Percentiles rank a stretch among this genome's conserved stretches.
phyloP scores from a whole-genome alignment of 192 early-diverging fungal genomes.

The Geosiphon pyriformis region DNA sequence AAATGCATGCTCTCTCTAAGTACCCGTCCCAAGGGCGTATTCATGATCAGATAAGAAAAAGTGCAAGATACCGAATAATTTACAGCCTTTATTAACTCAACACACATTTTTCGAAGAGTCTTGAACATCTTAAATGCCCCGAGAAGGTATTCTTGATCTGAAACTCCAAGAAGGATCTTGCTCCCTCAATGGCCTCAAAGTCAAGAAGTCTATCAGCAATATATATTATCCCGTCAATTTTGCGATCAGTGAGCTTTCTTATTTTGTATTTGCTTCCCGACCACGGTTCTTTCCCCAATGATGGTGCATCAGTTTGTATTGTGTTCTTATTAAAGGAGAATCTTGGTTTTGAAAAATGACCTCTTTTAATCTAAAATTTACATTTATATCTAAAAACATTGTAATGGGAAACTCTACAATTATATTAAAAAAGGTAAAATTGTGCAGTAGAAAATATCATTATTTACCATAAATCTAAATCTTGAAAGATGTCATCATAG shows the following conservation, averaged over 20 bases:
- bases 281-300: conserved; percentile 6
- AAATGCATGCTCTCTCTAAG: no score
- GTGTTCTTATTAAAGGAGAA: no score
- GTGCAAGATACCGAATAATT: conserved; percentile 9
- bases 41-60: no score
- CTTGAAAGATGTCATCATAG: no score
- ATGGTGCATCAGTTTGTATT: conserved; percentile 3
- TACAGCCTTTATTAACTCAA: neutral
- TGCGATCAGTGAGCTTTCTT: conserved; percentile 2
- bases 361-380: no score
- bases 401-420: no score
- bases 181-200: neutral
- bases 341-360: no score
- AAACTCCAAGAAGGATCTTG: conserved; percentile 1
- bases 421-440: no score
- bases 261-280: neutral
- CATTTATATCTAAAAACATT: no score
- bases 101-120: neutral
- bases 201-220: neutral
- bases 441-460: no score
- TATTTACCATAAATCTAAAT: no score
- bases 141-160: neutral
- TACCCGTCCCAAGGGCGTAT: no score
- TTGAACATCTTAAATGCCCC: neutral
- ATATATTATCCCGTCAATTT: conserved; percentile 9